Evolutionary conservation across 169 alveolate genomes (phyloP).

Genomic region (Plasmodium coatneyi): DNA sequence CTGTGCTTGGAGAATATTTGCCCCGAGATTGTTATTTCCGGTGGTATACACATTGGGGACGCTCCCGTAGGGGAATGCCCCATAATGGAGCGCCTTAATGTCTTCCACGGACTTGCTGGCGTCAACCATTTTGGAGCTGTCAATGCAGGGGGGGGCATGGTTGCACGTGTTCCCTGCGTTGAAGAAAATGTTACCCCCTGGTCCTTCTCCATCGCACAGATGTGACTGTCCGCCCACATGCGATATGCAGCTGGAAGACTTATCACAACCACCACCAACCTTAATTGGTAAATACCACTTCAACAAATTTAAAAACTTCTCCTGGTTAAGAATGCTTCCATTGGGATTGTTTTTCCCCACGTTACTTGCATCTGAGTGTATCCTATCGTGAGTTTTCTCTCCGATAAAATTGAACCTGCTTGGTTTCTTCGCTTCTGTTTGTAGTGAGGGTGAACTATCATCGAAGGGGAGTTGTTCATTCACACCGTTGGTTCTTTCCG

Average conservation of each 20-base stretch:
- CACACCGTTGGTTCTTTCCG: background rate
- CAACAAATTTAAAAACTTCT: constrained; percentile 14
- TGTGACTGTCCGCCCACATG: background rate
- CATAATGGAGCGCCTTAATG: background rate
- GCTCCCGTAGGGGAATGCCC: background rate
- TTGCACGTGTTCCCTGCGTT: background rate
- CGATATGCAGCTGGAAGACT: background rate
- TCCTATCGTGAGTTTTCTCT: background rate
- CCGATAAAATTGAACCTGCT: background rate
- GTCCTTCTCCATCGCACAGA: background rate
- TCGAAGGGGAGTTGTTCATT: background rate
- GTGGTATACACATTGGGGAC: background rate
- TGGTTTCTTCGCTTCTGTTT: background rate
- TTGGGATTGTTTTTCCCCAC: background rate
- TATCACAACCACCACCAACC: background rate
- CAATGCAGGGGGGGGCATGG: too few species aligned
- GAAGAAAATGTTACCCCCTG: background rate
- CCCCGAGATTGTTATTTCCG: background rate
- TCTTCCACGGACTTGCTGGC: background rate
- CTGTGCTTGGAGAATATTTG: background rate
- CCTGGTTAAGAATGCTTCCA: background rate
- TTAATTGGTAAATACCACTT: background rate
- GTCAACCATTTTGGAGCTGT: background rate
- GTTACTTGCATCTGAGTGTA: background rate
- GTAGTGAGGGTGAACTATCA: background rate